These are phyloP conservation scores for Alnus rubra DNA, from an alignment of 306 rosid genomes.

Conservation along the genomic window DNA sequence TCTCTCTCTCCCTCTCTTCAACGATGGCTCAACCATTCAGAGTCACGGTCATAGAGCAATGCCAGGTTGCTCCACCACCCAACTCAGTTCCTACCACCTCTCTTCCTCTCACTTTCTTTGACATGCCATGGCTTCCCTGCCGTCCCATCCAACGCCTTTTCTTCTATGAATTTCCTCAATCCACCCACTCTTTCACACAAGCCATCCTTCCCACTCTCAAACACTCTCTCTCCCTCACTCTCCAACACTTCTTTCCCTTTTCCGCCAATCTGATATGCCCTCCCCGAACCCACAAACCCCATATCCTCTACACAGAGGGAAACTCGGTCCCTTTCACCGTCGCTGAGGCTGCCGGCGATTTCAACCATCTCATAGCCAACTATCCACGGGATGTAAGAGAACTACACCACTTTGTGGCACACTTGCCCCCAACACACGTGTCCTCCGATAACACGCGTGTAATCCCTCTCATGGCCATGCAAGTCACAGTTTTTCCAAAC, in stretches of 20 bases:
- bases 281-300: conserved; percentile 16
- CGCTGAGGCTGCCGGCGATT: conserved; percentile 8
- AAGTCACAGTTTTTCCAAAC: conserved; percentile 30
- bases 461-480: conserved; percentile 27
- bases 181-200: conserved; percentile 28
- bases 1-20: not conserved
- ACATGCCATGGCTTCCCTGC: conserved; percentile 33
- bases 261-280: conserved; percentile 28
- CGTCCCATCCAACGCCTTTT: conserved; percentile 32
- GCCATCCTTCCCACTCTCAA: conserved; percentile 38
- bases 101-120: conserved; percentile 45
- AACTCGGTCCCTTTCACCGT: conserved; percentile 28
- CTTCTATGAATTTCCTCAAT: conserved; percentile 31
- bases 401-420: conserved; percentile 23
- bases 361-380: conserved; percentile 18
- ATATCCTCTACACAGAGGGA: conserved; percentile 9
- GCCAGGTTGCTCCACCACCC: conserved; percentile 34
- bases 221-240: conserved; percentile 41
- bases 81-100: conserved; percentile 23
- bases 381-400: conserved; percentile 16
- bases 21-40: not conserved
- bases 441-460: not conserved
- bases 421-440: not conserved
- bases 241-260: conserved; percentile 45
- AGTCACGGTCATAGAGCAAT: conserved; percentile 10